Evolutionary conservation across 2,329 filamentous ascomycete species (phyloP).

Genomic region (Penicillium sp.): DNA sequence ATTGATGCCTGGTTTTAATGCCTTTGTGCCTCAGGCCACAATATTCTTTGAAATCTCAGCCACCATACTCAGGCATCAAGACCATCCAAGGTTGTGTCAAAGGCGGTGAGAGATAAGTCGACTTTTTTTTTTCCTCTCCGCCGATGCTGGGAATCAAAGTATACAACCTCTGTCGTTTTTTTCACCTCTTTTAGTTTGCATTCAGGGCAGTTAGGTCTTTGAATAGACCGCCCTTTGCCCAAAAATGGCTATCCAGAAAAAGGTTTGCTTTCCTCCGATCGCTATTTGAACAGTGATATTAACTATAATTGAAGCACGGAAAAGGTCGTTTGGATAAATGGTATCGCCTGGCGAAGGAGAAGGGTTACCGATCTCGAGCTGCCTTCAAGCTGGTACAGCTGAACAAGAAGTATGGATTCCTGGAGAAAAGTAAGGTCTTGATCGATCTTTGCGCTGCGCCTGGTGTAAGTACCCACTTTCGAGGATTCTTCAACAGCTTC

Average conservation of each 20-base stretch:
- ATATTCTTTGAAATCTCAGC: background rate
- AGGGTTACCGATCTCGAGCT: slow-evolving; percentile 91
- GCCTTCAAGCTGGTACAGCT: slow-evolving; percentile 98
- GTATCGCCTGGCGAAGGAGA: slow-evolving; percentile 98
- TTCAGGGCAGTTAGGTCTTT: slow-evolving; percentile 24
- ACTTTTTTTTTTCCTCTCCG: slow-evolving; percentile 23
- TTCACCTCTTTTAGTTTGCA: slow-evolving; percentile 5
- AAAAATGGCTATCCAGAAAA: slow-evolving; percentile 94
- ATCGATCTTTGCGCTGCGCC: slow-evolving; percentile 97
- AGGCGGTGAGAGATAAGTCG: slow-evolving; percentile 29
- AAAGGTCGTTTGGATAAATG: slow-evolving; percentile 98
- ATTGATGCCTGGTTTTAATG: slow-evolving; percentile 14
- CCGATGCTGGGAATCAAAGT: slow-evolving; percentile 12
- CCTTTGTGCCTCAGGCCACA: slow-evolving; percentile 12
- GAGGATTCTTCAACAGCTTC: background rate
- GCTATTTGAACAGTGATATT: slow-evolving; percentile 23
- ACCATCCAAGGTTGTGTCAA: background rate
- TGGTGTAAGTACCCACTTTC: slow-evolving; percentile 60
- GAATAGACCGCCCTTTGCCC: slow-evolving; percentile 21
- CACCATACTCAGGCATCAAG: slow-evolving; percentile 19
- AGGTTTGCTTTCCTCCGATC: slow-evolving; percentile 48
- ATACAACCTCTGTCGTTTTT: slow-evolving; percentile 18
- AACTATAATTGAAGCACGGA: slow-evolving; percentile 62
- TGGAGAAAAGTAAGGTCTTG: slow-evolving; percentile 94
- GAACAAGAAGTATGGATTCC: slow-evolving; percentile 98